These are phyloP conservation scores for Pseudopyricularia javanii DNA, from an alignment of 2,329 filamentous ascomycete species.

Conservation along the genomic window DNA sequence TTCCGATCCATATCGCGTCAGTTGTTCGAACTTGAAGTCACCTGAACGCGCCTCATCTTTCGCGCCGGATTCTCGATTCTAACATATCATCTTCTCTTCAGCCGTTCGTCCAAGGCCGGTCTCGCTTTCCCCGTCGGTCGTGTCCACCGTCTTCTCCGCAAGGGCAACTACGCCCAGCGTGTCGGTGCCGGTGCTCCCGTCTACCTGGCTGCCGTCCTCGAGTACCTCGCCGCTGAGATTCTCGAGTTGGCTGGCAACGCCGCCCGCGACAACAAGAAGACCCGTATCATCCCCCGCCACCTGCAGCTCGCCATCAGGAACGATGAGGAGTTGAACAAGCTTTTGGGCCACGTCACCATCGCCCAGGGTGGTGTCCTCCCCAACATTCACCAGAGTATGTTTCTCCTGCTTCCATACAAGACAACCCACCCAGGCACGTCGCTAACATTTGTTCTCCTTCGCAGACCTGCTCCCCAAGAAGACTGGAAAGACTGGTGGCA, in stretches of 20 bases:
- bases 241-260: conserved; percentile 97
- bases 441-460: conserved; percentile 12
- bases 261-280: conserved; percentile 98
- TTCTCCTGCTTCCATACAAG: background rate
- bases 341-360: conserved; percentile 90
- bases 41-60: background rate
- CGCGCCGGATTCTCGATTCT: conserved; percentile 13
- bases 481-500: conserved; percentile 77
- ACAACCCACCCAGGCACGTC: background rate
- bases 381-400: conserved; percentile 94
- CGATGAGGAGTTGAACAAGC: conserved; percentile 97
- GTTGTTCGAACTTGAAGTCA: conserved; percentile 1
- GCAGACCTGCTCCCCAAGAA: conserved; percentile 98
- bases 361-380: conserved; percentile 94
- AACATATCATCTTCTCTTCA: conserved; percentile 27
- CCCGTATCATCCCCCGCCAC: conserved; percentile 97
- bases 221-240: conserved; percentile 96
- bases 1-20: background rate
- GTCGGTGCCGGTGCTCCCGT: conserved; percentile 97
- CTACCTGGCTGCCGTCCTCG: conserved; percentile 94
- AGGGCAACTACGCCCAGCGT: conserved; percentile 99
- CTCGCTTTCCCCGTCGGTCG: conserved; percentile 97
- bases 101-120: conserved; percentile 97
- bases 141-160: conserved; percentile 97
- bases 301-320: conserved; percentile 95